Base-by-base conservation (phyloP, 768 basidiomycete species). In the Lactarius psammicola region DNA sequence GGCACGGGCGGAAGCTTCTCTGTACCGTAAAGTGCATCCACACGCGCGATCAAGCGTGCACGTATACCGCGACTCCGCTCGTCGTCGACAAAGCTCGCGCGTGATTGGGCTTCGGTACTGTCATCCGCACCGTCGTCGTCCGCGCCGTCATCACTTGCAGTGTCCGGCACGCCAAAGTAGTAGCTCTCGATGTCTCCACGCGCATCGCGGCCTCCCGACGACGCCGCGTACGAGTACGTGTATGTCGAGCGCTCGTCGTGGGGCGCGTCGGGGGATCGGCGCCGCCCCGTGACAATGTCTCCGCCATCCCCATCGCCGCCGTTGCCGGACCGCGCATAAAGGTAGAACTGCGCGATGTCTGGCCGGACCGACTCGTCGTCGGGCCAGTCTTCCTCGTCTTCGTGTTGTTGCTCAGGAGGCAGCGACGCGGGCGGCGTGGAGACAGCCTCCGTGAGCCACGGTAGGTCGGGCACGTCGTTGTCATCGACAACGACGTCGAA, bases 301-400 rank as follows among this genome's bases (percentile, higher is more conserved):
- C 4, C 28, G 2, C 23, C 1, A 6, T 28, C 23, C 11, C 30
- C 3, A 8, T 28, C 31, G 17, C 34, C 23, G 2, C 30, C 56
- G n/a, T 42, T 15, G 56, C 18, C 53, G 20, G 46, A 8, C 17
- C 56, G n/a, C 15, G 57, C 46, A 10, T 44, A 49, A 26, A 63
- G 53, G 51, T 65, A 66, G 51, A 68, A 69, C 69, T 63, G 69
- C 40, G 64, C 67, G 23, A 65, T 33, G 46, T 70, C 67, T 17
- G 64, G 46, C 8, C 69, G 60, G 23, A 69, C 62, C 9, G 64
- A 53, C 28, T 68, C 68, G 15, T 56, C 62, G 8, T 69, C 69
- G 1, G 54, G 66, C 58, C 64, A 64, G 13, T 55, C 66, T 11
- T 23, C 28, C 17, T 56, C 64, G 15, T 53, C 62, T 15, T 59